Evolutionary conservation across 192 early-diverging fungal species (phyloP), one percentile per base, ranked within the genome.

Genomic region (Phycomyces nitens): DNA sequence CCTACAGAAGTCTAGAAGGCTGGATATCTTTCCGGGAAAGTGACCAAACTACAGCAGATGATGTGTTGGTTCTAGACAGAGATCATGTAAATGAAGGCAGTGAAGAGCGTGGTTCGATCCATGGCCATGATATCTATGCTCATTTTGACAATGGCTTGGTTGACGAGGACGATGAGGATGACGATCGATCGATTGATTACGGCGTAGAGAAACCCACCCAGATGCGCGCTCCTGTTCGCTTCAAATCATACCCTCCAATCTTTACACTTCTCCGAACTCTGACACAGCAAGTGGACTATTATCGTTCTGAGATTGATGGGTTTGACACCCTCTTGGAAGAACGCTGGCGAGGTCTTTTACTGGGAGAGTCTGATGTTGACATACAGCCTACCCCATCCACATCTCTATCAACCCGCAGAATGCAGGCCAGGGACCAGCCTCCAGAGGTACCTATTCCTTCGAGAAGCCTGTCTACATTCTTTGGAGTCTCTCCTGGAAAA

Each of bases 1-100:
- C 87, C 0, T 82, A 85, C 59, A 78, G 88, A 6, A 87, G 85
- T 29, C 69, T 92, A 29, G 88, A 90, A 76, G 89, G 89, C 53
- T 91, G 73, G 88, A 77, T 73, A 62, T 78, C 82, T 73, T 84
- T 82, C 55, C 72, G 74, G 61, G 77, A 75, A 18, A 58, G 57
- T 2, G 82, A 83, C 74, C 65, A 71, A 5, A 74, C 71, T 38
- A 68, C 51, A 20, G 64, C 49, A 9, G 77, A 78, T 21, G 76
- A 72, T 57, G 68, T 75, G 5, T 62, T 75, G 3, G 52, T 70
- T 8, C 53, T 75, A n/a, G 63, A 70, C 11, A 21, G n/a, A 41
- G 49, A 64, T 24, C 9, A n/a, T 0, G 9, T n/a, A 5, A 58
- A 18, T 29, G 56, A 56, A n/a, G 7, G 16, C 15, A 7, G 56